A percentile compares a stretch with the other conserved stretches of the same genome.
Conservation (phyloP, 305 asterid genomes). For the Fraxinus sp. region DNA sequence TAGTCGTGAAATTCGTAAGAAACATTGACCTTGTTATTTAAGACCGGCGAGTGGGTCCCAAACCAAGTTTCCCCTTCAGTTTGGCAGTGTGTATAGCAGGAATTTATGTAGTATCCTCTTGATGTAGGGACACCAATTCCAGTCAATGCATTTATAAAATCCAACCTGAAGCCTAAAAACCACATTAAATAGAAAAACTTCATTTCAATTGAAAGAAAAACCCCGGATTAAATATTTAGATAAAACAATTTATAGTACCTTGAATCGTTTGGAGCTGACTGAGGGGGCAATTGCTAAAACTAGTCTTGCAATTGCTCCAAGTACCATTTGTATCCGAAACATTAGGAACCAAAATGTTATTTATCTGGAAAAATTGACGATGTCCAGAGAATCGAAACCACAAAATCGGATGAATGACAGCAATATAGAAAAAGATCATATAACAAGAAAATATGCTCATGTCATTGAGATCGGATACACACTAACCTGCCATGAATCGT, state of each 20-base stretch:
- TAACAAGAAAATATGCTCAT: too few species aligned
- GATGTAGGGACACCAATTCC: constrained; percentile 24
- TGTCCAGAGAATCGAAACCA: not conserved
- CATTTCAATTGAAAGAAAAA: not conserved
- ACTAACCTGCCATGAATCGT: constrained; percentile 84
- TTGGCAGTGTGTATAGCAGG: constrained; percentile 32
- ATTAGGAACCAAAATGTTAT: constrained; percentile 61
- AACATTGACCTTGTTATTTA: constrained; percentile 25
- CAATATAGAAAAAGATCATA: too few species aligned
- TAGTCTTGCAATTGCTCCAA: constrained; percentile 62
- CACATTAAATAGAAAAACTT: too few species aligned
- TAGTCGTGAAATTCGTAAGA: not conserved
- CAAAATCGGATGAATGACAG: not conserved
- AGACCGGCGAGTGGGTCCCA: constrained; percentile 28
- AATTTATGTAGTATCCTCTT: constrained; percentile 23
- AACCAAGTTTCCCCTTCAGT: constrained; percentile 35
- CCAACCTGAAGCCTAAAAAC: constrained; percentile 27
- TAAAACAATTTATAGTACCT: constrained; percentile 32
- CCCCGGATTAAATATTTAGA: not conserved
- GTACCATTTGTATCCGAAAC: constrained; percentile 63
- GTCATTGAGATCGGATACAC: too few species aligned
- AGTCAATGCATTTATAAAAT: constrained; percentile 31
- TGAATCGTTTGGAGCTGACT: constrained; percentile 55
- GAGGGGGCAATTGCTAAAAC: constrained; percentile 48
- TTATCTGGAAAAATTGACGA: constrained; percentile 38